These are phyloP conservation scores for Curvularia verruculosa DNA, from an alignment of 2,329 filamentous ascomycete genomes.

Conservation along the genomic window DNA sequence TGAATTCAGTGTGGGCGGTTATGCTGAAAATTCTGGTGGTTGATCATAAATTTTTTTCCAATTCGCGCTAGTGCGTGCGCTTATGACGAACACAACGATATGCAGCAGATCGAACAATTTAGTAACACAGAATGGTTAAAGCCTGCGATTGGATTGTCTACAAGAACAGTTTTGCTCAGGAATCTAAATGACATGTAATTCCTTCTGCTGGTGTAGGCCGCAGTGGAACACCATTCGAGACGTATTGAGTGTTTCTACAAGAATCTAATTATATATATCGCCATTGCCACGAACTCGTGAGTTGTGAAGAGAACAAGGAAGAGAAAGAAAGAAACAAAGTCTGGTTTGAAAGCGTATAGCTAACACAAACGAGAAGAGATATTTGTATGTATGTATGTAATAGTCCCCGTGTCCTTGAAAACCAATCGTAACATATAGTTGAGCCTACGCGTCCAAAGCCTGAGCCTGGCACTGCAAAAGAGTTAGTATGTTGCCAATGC, in stretches of 20 bases:
- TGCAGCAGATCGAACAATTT: background rate
- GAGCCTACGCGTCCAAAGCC: constrained; percentile 42
- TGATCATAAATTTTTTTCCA: background rate
- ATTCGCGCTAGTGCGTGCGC: background rate
- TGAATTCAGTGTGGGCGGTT: background rate
- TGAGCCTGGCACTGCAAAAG: constrained; percentile 45
- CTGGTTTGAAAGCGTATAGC: background rate
- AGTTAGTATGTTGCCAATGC: background rate
- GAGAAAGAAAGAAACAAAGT: too few relatives aligned
- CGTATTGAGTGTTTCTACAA: too few relatives aligned
- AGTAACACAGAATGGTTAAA: background rate
- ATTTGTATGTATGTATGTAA: background rate
- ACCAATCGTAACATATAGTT: background rate
- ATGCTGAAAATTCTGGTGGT: background rate
- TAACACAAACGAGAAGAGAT: background rate
- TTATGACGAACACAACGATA: background rate
- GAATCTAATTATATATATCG: too few relatives aligned
- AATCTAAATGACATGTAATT: too few relatives aligned
- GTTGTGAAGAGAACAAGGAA: too few relatives aligned
- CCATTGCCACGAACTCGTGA: too few relatives aligned
- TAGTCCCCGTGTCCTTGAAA: background rate
- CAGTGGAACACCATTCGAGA: too few relatives aligned
- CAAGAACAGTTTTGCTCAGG: too few relatives aligned
- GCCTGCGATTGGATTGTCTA: background rate
- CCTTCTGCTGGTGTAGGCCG: too few relatives aligned